These are phyloP conservation scores for Amylocarpus encephaloides DNA, from an alignment of 2,329 filamentous ascomycete species.

Conservation along the genomic window DNA sequence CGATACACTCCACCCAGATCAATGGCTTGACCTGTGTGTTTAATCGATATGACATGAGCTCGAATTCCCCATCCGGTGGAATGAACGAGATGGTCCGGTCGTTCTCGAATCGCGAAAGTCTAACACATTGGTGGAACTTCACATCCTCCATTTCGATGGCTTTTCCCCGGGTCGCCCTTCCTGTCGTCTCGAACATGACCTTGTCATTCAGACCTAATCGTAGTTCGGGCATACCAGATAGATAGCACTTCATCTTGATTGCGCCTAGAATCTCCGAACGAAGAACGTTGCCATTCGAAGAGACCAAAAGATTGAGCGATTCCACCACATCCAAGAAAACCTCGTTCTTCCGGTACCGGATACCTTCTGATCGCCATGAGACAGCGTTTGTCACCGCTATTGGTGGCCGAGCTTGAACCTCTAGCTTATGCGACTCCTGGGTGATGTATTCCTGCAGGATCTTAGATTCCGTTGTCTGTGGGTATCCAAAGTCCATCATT, in stretches of 20 bases:
- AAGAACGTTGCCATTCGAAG: slow-evolving; percentile 87
- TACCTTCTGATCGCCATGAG: slow-evolving; percentile 95
- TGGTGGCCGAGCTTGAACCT: slow-evolving; percentile 89
- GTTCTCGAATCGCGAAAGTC: slow-evolving; percentile 93
- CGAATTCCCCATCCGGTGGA: slow-evolving; percentile 95
- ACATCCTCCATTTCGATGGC: slow-evolving; percentile 99
- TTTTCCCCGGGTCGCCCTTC: slow-evolving; percentile 87
- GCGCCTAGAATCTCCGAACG: slow-evolving; percentile 94
- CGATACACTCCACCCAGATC: slow-evolving; percentile 97
- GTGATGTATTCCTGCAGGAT: slow-evolving; percentile 99
- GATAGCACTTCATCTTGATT: slow-evolving; percentile 99
- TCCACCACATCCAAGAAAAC: slow-evolving; percentile 98
- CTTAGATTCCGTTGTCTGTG: slow-evolving; percentile 96
- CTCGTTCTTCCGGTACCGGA: slow-evolving; percentile 98
- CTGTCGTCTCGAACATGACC: slow-evolving; percentile 98
- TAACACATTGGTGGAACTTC: slow-evolving; percentile 98
- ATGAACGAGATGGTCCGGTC: slow-evolving; percentile 99
- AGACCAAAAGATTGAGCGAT: slow-evolving; percentile 91
- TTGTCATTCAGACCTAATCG: slow-evolving; percentile 95
- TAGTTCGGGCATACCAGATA: slow-evolving; percentile 96
- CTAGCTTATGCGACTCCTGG: slow-evolving; percentile 97
- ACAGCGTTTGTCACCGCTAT: slow-evolving; percentile 98
- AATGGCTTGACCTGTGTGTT: slow-evolving; percentile 98
- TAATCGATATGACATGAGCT: slow-evolving; percentile 97
- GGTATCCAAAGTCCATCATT: slow-evolving; percentile 99